Percentiles rank a stretch among this genome's conserved stretches.
phyloP scores from a whole-genome alignment of 2,329 filamentous ascomycete species.

The Scedosporium dehoogii region DNA sequence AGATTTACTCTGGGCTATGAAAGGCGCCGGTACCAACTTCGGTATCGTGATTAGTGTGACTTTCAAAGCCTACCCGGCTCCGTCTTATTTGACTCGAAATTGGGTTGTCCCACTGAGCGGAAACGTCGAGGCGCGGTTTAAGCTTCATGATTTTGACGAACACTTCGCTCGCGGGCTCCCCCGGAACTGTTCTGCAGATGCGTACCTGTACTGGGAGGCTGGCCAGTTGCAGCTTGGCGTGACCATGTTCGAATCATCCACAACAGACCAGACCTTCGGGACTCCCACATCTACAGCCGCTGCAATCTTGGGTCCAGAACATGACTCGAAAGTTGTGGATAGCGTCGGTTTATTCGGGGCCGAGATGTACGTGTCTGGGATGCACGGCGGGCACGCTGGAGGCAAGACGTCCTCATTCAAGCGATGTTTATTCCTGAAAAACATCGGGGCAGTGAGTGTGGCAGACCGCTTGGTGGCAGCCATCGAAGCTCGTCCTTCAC shows the following conservation, averaged over 20 bases:
- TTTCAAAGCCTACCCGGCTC: constrained; percentile 35
- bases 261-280: constrained; percentile 10
- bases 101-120: constrained; percentile 28
- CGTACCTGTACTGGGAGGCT: constrained; percentile 42
- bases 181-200: constrained; percentile 37
- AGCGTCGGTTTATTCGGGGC: constrained; percentile 42
- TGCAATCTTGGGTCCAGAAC: constrained; percentile 23
- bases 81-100: constrained; percentile 27
- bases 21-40: constrained; percentile 50
- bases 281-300: constrained; percentile 6
- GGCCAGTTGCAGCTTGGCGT: constrained; percentile 39
- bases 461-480: constrained; percentile 30
- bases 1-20: constrained; percentile 46
- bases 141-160: constrained; percentile 29
- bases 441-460: constrained; percentile 26
- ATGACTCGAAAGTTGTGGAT: constrained; percentile 28
- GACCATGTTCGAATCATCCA: constrained; percentile 33
- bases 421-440: constrained; percentile 49
- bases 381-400: constrained; percentile 48
- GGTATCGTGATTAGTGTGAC: constrained; percentile 44
- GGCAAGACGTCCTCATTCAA: constrained; percentile 56
- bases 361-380: constrained; percentile 50
- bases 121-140: constrained; percentile 16
- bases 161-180: constrained; percentile 28
- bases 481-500: constrained; percentile 36